phyloP scores from a whole-genome alignment of 1,284 basidiomycete species.

The Wolfiporia cocos region DNA sequence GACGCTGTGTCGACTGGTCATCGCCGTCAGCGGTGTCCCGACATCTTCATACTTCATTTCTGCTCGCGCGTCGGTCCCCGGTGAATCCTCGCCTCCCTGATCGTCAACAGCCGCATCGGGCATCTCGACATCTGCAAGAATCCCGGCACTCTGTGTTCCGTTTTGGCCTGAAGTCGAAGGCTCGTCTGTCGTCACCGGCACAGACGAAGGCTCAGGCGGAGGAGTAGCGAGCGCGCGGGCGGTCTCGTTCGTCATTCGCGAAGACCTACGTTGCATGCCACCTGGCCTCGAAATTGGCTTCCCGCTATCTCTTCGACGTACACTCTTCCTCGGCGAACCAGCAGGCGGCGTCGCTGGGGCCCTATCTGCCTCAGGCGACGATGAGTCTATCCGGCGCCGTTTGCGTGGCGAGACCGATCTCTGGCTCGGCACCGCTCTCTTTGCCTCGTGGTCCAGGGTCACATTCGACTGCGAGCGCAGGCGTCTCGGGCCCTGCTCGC shows the following conservation, averaged over 20 bases:
- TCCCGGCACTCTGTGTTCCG: background rate
- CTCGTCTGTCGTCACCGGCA: background rate
- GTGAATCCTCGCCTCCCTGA: background rate
- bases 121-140: background rate
- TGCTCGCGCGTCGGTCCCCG: background rate
- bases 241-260: conserved; percentile 11
- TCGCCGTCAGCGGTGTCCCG: conserved; percentile 44
- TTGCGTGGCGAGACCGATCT: conserved; percentile 30
- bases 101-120: background rate
- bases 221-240: too few species aligned
- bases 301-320: too few species aligned
- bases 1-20: conserved; percentile 46
- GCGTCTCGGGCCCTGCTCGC: conserved; percentile 31
- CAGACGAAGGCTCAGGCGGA: background rate
- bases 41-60: conserved; percentile 42
- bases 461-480: conserved; percentile 26
- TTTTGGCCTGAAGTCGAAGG: too few species aligned
- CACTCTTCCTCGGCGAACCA: conserved; percentile 9
- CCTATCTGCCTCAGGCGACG: conserved; percentile 26
- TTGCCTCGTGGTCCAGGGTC: conserved; percentile 13
- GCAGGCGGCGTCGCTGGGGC: conserved; percentile 4
- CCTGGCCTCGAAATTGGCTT: conserved; percentile 1
- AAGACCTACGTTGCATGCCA: conserved; percentile 10
- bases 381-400: conserved; percentile 40
- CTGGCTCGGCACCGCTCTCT: conserved; percentile 12